These are phyloP conservation scores for Arachis monticola DNA, from an alignment of 331 rosid genomes.

Conservation along the genomic window DNA sequence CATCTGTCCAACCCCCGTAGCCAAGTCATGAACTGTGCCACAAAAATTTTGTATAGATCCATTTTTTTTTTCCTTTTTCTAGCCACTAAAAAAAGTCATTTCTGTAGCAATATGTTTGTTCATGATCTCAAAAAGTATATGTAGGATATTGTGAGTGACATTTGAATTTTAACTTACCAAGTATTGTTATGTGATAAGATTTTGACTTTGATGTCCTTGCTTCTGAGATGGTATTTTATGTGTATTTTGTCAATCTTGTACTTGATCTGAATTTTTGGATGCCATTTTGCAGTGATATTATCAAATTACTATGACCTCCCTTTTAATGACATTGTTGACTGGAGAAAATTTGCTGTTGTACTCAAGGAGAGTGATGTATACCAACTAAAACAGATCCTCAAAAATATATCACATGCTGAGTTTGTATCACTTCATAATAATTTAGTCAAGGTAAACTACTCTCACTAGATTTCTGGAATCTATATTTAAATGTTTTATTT, in stretches of 20 bases:
- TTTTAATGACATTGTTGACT: slow-evolving; percentile 91
- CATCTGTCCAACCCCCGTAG: background rate
- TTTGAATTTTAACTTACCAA: slow-evolving; percentile 18
- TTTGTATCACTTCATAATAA: slow-evolving; percentile 75
- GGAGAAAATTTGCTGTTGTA: slow-evolving; percentile 83
- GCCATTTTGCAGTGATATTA: slow-evolving; percentile 79
- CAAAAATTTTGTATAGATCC: slow-evolving; percentile 30
- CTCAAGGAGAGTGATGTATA: slow-evolving; percentile 86
- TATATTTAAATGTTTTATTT: background rate
- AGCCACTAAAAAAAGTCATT: background rate
- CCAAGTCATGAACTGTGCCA: slow-evolving; percentile 22
- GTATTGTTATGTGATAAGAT: background rate
- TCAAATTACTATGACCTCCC: slow-evolving; percentile 96
- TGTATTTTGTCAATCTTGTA: slow-evolving; percentile 21
- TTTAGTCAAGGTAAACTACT: slow-evolving; percentile 67
- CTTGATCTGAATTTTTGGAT: slow-evolving; percentile 33
- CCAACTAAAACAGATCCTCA: slow-evolving; percentile 87
- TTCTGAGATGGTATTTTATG: slow-evolving; percentile 27
- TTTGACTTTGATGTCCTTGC: slow-evolving; percentile 27
- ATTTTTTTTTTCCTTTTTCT: too few relatives aligned
- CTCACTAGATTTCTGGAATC: slow-evolving; percentile 2
- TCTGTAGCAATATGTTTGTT: slow-evolving; percentile 9
- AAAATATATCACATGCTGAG: slow-evolving; percentile 63
- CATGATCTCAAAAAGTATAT: background rate
- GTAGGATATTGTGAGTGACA: background rate